Conservation (phyloP, 208 protist species). For the Acanthamoeba sp. region DNA sequence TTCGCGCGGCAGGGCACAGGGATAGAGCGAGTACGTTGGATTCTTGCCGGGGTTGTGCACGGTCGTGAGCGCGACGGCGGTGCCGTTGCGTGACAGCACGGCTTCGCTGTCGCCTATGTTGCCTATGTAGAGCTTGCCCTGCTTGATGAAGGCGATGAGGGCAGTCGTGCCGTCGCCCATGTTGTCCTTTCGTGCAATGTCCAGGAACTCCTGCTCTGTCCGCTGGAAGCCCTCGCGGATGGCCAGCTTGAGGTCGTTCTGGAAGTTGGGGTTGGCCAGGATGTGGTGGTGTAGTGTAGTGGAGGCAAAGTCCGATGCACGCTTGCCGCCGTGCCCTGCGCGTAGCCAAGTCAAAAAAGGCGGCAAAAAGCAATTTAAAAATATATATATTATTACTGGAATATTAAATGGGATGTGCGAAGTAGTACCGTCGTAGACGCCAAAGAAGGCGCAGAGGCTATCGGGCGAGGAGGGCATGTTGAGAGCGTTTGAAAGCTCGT, state of each 20-base stretch:
- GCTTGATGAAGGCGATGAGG: conserved; percentile 23
- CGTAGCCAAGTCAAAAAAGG: too few species aligned
- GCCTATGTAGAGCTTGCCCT: neutral
- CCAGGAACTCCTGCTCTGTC: conserved; percentile 46
- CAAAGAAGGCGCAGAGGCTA: conserved; percentile 54
- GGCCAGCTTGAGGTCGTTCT: neutral
- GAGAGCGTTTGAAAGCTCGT: neutral
- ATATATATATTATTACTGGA: too few species aligned
- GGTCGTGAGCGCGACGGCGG: neutral
- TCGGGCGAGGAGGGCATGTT: neutral
- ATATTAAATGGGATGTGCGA: neutral
- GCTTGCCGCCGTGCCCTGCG: conserved; percentile 16
- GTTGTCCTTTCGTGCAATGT: conserved; percentile 14
- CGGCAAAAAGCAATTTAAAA: too few species aligned
- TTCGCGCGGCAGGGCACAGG: too few species aligned
- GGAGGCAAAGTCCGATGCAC: neutral
- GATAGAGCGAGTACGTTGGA: conserved; percentile 22
- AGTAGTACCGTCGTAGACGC: conserved; percentile 42
- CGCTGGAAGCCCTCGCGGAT: neutral
- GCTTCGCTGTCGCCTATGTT: conserved; percentile 59
- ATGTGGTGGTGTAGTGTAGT: conserved; percentile 12
- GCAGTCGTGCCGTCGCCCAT: conserved; percentile 53
- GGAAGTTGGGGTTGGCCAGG: conserved; percentile 16
- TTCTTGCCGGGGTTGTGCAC: conserved; percentile 58
- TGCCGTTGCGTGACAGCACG: conserved; percentile 11